Base-by-base conservation (phyloP, 345 rosid genomes). In the Eucalyptus globulus region DNA sequence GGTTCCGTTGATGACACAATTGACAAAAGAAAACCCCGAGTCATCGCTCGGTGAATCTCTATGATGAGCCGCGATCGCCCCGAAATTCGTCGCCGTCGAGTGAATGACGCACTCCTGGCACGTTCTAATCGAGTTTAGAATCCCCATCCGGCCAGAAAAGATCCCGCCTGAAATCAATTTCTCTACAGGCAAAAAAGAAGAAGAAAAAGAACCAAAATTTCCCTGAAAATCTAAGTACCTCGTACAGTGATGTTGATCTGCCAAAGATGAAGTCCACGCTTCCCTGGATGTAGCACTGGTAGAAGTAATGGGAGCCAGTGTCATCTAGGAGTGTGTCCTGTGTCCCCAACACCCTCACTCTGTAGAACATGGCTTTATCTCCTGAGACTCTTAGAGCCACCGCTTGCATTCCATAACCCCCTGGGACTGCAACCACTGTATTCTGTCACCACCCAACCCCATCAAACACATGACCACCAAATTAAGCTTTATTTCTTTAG, bases 251-350 rank as follows among this genome's bases (percentile, higher is more conserved):
- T 86, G 92, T 96, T 11, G 94, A 95, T 53, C 92, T 92, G 81
- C 99, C 99, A 69, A 97, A 98, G 72, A 98, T 95, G 94, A 98
- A 98, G 49, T 98, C 99, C 6, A 97, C 90, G 69, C 90, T 94
- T 88, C 99, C 99, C 91, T 93, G 96, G 87, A 98, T 95, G 87
- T 95, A 90, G 87, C 94, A 95, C 86, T 91, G 94, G 87, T 93
- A 96, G 89, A 92, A 97, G 91, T 95, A 98, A 56, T 97, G 99
- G 9, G 98, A 93, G 49, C 99, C 99, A 24, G 88, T 87, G 26
- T 95, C 99, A 92, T 97, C 99, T 80, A 94, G 88, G 60, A 98
- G 98, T 3, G 99, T 98, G 91, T 98, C 99, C 92, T 98, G 99
- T 51, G 98, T 91, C 88, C 99, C 99, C 87, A 95, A 76, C 49